These are phyloP conservation scores for Salvia miltiorrhiza DNA, from an alignment of 257 asterid genomes.

Conservation along the genomic window DNA sequence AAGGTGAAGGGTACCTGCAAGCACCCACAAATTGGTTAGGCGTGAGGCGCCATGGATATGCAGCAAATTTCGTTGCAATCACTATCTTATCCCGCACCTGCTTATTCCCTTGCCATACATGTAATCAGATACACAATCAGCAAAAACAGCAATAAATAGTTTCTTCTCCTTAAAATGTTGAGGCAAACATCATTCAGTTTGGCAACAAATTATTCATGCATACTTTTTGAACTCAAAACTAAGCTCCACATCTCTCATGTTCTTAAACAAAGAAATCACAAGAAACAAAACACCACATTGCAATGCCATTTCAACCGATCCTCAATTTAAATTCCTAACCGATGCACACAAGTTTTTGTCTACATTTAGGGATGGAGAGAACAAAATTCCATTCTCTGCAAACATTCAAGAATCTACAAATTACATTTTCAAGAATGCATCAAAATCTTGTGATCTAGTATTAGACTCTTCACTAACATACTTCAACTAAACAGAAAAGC, in stretches of 20 bases:
- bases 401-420: neutral
- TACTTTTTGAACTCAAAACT: neutral
- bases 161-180: neutral
- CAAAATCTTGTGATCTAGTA: neutral
- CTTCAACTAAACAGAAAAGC: neutral
- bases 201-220: neutral
- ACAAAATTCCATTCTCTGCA: neutral
- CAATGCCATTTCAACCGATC: neutral
- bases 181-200: neutral
- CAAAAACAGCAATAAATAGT: neutral
- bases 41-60: constrained; percentile 95
- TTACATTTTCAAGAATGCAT: neutral
- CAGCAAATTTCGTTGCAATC: constrained; percentile 93
- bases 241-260: neutral
- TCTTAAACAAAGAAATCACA: neutral
- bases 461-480: neutral
- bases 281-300: neutral
- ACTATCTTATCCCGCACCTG: constrained; percentile 47
- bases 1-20: constrained; percentile 78
- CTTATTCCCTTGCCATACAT: constrained; percentile 46
- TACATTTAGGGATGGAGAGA: neutral
- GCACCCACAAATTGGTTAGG: constrained; percentile 87
- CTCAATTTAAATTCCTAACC: too few species aligned
- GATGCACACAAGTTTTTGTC: too few species aligned
- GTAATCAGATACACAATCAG: neutral